phyloP scores from a whole-genome alignment of 2,329 filamentous ascomycete genomes.

The Lasiodiplodia gonubiensis region DNA sequence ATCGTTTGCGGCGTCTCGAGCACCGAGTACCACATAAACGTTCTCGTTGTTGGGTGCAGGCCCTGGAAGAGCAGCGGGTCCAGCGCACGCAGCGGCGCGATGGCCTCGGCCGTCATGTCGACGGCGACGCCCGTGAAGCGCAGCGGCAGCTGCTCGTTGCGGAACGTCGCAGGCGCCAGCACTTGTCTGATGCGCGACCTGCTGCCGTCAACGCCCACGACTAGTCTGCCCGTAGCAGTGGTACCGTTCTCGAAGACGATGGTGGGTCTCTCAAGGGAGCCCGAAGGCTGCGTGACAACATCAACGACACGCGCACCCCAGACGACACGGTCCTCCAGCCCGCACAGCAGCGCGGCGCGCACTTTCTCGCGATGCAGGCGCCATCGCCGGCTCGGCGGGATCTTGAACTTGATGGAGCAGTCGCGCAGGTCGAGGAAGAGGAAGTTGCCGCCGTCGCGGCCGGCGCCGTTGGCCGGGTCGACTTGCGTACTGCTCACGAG shows the following conservation, averaged over 20 bases:
- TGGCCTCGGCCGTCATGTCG: slow-evolving; percentile 44
- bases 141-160: slow-evolving; percentile 42
- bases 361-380: slow-evolving; percentile 37
- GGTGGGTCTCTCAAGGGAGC: too few relatives aligned
- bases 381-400: slow-evolving; percentile 46
- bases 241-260: slow-evolving; percentile 30
- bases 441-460: slow-evolving; percentile 47
- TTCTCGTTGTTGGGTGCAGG: slow-evolving; percentile 30
- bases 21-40: slow-evolving; percentile 39
- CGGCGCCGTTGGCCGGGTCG: slow-evolving; percentile 29
- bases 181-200: slow-evolving; percentile 47
- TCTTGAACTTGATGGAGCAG: slow-evolving; percentile 47
- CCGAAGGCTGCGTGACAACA: background rate
- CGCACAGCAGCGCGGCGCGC: slow-evolving; percentile 25
- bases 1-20: slow-evolving; percentile 51
- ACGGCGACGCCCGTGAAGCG: slow-evolving; percentile 48
- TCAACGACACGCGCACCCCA: slow-evolving; percentile 29
- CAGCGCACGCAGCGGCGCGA: slow-evolving; percentile 31
- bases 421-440: slow-evolving; percentile 51
- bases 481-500: slow-evolving; percentile 29
- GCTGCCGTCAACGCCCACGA: slow-evolving; percentile 52
- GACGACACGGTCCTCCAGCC: slow-evolving; percentile 17
- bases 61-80: slow-evolving; percentile 35
- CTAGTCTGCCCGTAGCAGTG: slow-evolving; percentile 19
- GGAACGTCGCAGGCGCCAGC: slow-evolving; percentile 42